Percentiles rank a stretch among this genome's conserved stretches.
Evolutionary conservation across 495 filamentous ascomycete genomes (phyloP).

Genomic region (Neurospora sp.): DNA sequence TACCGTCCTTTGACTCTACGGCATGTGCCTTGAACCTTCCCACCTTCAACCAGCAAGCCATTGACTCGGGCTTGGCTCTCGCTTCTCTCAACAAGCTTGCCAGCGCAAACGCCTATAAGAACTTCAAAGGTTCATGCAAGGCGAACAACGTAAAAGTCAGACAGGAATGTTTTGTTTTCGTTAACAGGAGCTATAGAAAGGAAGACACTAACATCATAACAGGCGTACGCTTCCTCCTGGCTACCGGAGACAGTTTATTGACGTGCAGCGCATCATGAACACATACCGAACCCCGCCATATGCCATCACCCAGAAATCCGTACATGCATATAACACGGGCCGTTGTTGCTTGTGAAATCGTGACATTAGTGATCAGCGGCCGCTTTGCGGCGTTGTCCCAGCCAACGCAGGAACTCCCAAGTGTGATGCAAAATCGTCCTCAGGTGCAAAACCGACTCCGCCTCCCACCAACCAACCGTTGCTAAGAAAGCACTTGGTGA

Average conservation of each 20-base stretch:
- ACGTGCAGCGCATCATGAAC: background rate
- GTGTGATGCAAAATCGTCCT: no score
- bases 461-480: no score
- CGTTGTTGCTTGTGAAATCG: no score
- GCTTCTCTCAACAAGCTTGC: conserved; percentile 15
- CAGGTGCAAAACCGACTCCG: no score
- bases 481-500: no score
- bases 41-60: conserved; percentile 10
- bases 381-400: no score
- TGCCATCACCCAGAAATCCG: no score
- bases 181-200: background rate
- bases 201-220: background rate
- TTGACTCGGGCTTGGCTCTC: conserved; percentile 17
- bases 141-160: conserved; percentile 15
- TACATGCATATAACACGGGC: no score
- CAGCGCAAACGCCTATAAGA: conserved; percentile 5
- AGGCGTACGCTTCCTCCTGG: conserved; percentile 37
- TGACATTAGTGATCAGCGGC: no score
- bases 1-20: background rate
- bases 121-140: conserved; percentile 11
- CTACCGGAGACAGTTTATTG: conserved; percentile 49
- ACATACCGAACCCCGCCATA: no score
- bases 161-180: conserved; percentile 13
- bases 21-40: conserved; percentile 7
- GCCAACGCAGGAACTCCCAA: no score